Base-by-base conservation (phyloP, 108 stramenopile species). In the Craspedostauros australis region DNA sequence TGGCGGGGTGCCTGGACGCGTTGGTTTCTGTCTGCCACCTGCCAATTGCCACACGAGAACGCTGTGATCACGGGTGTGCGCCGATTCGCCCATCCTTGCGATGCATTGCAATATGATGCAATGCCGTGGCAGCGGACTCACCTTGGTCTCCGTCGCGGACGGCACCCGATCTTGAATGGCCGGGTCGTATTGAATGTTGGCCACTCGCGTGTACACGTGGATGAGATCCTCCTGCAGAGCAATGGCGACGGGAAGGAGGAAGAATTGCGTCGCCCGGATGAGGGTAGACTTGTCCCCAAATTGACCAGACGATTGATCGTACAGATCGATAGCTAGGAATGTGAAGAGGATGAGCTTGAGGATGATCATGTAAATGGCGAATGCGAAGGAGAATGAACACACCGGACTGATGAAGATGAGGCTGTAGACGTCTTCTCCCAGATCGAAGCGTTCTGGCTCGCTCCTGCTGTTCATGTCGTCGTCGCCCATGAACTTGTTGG, bases 141-240 rank as follows among this genome's bases (percentile, higher is more conserved):
- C n/a, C 48, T 79, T 76, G 16, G 29, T 39, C 39, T 51, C 38
- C 11, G 42, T 52, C 12, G 76, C 76, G 26, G 34, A 31, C 9
- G 76, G 62, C 27, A 45, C 48, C 2, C 28, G 24, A 27, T 60
- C 39, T 26, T 60, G 36, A 33, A 75, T 63, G 8, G 22, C 25
- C 15, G 47, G n/a, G 32, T 53, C 56, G 46, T 62, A 74, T 41
- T 52, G 46, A 11, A 81, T 27, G 26, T 82, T 75, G n/a, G 69
- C 57, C 41, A 72, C 50, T 24, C 60, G 39, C 21, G 54, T 70
- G 42, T 57, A 77, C 2, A 64, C 65, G 24, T 38, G 20, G n/a
- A 81, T 74, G 4, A 82, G 32, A 56, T 82, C 80, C 30, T 75
- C 73, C 58, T 82, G 76, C 55, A 75, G 56, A 2, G 74, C 70